These are phyloP conservation scores for Solanum rostratum DNA, from an alignment of 257 asterid genomes.

Conservation along the genomic window DNA sequence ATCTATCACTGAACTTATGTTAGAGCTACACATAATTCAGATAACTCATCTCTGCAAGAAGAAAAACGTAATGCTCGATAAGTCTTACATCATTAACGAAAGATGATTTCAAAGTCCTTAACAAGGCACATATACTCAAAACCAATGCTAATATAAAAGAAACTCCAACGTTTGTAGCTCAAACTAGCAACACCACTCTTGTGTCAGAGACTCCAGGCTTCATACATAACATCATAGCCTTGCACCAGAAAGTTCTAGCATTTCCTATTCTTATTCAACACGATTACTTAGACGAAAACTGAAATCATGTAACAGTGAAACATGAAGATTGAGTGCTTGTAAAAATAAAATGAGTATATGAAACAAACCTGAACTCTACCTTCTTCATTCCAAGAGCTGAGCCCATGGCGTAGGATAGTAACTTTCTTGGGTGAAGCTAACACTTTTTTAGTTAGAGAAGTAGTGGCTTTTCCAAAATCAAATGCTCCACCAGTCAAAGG, in stretches of 20 bases:
- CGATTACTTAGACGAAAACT: neutral
- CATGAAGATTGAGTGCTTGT: neutral
- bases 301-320: neutral
- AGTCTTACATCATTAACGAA: neutral
- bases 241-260: neutral
- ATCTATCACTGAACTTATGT: neutral
- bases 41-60: neutral
- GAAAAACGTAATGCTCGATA: neutral
- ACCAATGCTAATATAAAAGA: neutral
- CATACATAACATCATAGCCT: neutral
- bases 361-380: slow-evolving; percentile 65
- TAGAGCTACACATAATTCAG: neutral
- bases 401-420: slow-evolving; percentile 64
- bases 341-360: neutral
- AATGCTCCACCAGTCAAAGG: slow-evolving; percentile 61
- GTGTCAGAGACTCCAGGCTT: neutral
- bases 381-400: slow-evolving; percentile 76
- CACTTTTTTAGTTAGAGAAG: slow-evolving; percentile 38
- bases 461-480: slow-evolving; percentile 52
- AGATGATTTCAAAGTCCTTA: neutral
- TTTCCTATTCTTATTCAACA: neutral
- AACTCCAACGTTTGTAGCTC: neutral
- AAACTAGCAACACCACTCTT: neutral
- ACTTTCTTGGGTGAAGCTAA: slow-evolving; percentile 63
- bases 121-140: neutral